A percentile compares a stretch with the other conserved stretches of the same genome.
phyloP scores from a whole-genome alignment of 2,329 filamentous ascomycete species.

The Nakataea oryzae region DNA sequence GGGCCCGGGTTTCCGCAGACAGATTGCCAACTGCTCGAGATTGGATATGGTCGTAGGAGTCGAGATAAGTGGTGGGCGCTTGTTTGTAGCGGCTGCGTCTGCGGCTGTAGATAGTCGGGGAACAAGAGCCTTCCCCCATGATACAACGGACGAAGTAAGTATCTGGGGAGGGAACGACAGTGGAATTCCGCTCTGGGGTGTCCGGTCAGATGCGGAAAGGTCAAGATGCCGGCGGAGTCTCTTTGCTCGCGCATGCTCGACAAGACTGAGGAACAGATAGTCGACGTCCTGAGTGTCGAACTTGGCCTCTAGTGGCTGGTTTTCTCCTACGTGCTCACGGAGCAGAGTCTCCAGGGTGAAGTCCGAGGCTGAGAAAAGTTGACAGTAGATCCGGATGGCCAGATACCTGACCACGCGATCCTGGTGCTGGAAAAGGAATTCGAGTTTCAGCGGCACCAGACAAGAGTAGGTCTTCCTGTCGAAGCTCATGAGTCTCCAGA shows the following conservation, averaged over 20 bases:
- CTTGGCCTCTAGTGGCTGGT: constrained; percentile 51
- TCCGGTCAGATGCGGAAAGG: constrained; percentile 15
- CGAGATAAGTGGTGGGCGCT: constrained; percentile 46
- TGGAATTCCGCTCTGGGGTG: constrained; percentile 10
- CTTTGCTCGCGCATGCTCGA: constrained; percentile 44
- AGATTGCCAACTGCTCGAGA: constrained; percentile 54
- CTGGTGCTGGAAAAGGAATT: constrained; percentile 54
- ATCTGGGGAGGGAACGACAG: constrained; percentile 13
- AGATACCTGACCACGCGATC: constrained; percentile 62
- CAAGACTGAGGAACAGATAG: constrained; percentile 59
- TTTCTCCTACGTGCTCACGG: constrained; percentile 48
- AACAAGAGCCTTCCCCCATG: constrained; percentile 57
- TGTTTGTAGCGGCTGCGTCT: constrained; percentile 28
- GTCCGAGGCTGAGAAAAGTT: constrained; percentile 73
- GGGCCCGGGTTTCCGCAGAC: constrained; percentile 58
- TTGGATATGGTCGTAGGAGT: constrained; percentile 68
- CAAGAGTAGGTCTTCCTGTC: constrained; percentile 58
- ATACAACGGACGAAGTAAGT: constrained; percentile 50
- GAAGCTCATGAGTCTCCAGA: constrained; percentile 72
- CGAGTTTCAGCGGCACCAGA: constrained; percentile 53
- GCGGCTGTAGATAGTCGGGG: constrained; percentile 36
- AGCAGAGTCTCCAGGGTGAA: constrained; percentile 64
- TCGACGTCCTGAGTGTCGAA: constrained; percentile 73
- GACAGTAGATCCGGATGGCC: constrained; percentile 69
- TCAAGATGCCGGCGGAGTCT: constrained; percentile 29